These are phyloP conservation scores for Diaporthe amygdali DNA, from an alignment of 2,329 filamentous ascomycete species.

Conservation along the genomic window DNA sequence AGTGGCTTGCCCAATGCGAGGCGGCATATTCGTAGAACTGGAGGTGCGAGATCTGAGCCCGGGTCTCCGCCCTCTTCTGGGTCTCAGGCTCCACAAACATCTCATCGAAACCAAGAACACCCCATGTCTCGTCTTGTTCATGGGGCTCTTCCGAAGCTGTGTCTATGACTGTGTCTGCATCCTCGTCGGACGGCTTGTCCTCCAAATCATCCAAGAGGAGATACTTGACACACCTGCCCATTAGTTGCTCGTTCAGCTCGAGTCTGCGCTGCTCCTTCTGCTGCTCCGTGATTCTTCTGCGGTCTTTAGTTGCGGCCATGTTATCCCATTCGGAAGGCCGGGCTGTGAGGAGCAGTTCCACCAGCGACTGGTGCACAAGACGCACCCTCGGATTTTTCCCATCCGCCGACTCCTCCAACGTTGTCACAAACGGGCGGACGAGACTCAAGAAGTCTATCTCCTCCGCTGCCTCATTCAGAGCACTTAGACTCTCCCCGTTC, in stretches of 20 bases:
- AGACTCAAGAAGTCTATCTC: neutral
- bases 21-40: conserved; percentile 1
- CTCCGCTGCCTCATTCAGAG: neutral
- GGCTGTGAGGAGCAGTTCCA: neutral
- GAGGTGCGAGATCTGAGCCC: neutral
- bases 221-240: neutral
- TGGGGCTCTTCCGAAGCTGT: neutral
- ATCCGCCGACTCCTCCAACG: neutral
- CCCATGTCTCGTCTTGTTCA: neutral
- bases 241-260: neutral
- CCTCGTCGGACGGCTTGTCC: neutral
- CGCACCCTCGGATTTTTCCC: neutral
- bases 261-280: neutral
- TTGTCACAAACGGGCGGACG: neutral
- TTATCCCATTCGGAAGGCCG: neutral
- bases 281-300: neutral
- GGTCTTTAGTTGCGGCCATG: neutral
- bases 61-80: neutral
- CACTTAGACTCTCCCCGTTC: neutral
- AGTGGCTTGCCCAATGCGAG: neutral
- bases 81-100: neutral
- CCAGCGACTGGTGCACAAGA: neutral
- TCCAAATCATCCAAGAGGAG: neutral
- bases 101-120: neutral
- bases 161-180: too few species aligned